Evolutionary conservation across 2,329 filamentous ascomycete genomes (phyloP).

Genomic region (Penicillium sp.): DNA sequence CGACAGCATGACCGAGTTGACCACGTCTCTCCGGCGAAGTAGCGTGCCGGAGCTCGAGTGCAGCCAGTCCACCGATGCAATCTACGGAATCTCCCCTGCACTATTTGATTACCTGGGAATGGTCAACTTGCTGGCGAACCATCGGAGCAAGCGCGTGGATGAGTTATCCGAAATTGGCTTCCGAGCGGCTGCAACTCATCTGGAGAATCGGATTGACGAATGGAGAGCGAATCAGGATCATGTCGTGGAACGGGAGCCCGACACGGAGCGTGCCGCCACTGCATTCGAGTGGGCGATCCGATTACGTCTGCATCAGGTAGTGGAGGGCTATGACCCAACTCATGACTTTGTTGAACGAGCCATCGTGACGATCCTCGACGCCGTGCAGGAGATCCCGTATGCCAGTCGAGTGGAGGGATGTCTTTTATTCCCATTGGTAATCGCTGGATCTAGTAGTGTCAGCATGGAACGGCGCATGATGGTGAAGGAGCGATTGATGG

Average conservation of each 20-base stretch:
- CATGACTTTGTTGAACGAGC: slow-evolving; percentile 35
- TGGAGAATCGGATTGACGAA: slow-evolving; percentile 39
- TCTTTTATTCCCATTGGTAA: slow-evolving; percentile 44
- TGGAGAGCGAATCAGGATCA: slow-evolving; percentile 36
- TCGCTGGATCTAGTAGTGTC: slow-evolving; percentile 42
- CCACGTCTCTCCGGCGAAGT: slow-evolving; percentile 9
- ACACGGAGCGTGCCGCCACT: slow-evolving; percentile 37
- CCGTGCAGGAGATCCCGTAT: slow-evolving; percentile 42
- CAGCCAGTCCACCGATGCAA: slow-evolving; percentile 13
- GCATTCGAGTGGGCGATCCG: slow-evolving; percentile 46
- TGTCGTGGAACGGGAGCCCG: slow-evolving; percentile 10
- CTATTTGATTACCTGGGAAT: slow-evolving; percentile 29
- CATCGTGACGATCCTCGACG: slow-evolving; percentile 37
- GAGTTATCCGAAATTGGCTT: slow-evolving; percentile 31
- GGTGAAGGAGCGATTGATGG: slow-evolving; percentile 42
- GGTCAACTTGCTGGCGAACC: slow-evolving; percentile 30
- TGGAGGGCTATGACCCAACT: slow-evolving; percentile 42
- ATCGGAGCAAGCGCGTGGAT: slow-evolving; percentile 27
- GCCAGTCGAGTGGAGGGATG: slow-evolving; percentile 44
- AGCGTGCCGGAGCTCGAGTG: slow-evolving; percentile 8
- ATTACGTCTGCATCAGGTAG: slow-evolving; percentile 45
- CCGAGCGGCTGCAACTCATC: slow-evolving; percentile 30
- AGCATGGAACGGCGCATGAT: slow-evolving; percentile 38
- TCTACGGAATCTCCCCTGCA: slow-evolving; percentile 21
- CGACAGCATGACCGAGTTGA: slow-evolving; percentile 19